Base-by-base conservation (phyloP, 1,139 yeast species). In the Pichia kudriavzevii region DNA sequence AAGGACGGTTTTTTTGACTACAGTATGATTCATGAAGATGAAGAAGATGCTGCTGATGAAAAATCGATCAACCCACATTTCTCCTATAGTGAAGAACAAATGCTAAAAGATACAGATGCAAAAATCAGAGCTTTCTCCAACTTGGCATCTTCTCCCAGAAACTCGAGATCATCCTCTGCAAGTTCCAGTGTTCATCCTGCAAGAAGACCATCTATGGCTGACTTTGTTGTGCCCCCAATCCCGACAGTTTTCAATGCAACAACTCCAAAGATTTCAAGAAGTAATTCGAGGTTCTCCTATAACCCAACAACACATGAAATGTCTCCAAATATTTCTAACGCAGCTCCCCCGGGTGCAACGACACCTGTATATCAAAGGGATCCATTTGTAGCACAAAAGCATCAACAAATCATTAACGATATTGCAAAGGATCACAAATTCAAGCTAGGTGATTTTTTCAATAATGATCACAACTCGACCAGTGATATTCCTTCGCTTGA, bases 101-200 rank as follows among this genome's bases (percentile, higher is more conserved):
- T 68, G 49, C 64, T 79, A 49, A 72, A 72, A 52, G 85, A 79
- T 39, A 76, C 79, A 42, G 87, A 79, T 45, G 78, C 85, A 46
- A 81, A 80, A 50, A 56, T 75, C 36, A 67, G 70, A 45, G 84
- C 91, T 0, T 64, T 81, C 41, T 75, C 70, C 46, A 76, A 76
- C 6, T 59, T 72, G 31, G 67, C 46, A 15, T 46, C 42, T 23
- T 52, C 56, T 10, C 50, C 55, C 17, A 47, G 43, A 41, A 33
- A 45, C 35, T 43, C 58, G 14, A 39, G 51, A 25, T 43, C 52
- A 3, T 41, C 56, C 4, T 46, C 57, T 2, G 38, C 43, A 15
- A 40, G 38, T 13, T 46, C 50, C 5, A 17, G 24, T 22, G 13
- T 24, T 4, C 24, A 23, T n/a, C 11, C 28, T 13, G 31, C 41